These are phyloP conservation scores for Phytophthora constricta DNA, from an alignment of 352 stramenopile genomes.

Conservation along the genomic window DNA sequence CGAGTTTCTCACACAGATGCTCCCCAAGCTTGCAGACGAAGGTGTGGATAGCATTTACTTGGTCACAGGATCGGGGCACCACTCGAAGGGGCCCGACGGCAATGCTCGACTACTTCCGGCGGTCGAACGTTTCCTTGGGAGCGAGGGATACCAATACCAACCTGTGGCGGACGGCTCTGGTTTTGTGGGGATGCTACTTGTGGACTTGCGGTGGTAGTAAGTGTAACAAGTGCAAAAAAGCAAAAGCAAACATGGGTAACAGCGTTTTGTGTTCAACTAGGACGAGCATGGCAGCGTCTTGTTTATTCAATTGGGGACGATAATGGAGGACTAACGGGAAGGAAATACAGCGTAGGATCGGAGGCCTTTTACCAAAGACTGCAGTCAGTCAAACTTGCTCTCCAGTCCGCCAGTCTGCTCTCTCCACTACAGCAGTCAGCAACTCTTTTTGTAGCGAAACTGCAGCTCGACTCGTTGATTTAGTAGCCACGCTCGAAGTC, in stretches of 20 bases:
- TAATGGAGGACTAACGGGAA: too few relatives aligned
- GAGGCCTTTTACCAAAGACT: too few relatives aligned
- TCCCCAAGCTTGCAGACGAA: constrained; percentile 74
- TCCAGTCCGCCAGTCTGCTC: too few relatives aligned
- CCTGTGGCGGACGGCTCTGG: constrained; percentile 73
- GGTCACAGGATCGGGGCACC: constrained; percentile 83
- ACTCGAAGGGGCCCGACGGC: constrained; percentile 72
- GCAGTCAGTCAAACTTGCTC: too few relatives aligned
- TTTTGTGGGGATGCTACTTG: constrained; percentile 86
- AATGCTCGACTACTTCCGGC: constrained; percentile 78
- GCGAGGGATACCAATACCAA: constrained; percentile 79
- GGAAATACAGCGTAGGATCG: too few relatives aligned
- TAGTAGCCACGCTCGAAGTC: constrained; percentile 81
- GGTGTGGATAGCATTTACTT: constrained; percentile 80
- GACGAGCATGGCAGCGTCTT: too few relatives aligned
- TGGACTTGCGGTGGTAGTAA: constrained; percentile 80
- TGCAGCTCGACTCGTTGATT: not conserved
- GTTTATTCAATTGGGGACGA: too few relatives aligned
- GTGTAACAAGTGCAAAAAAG: constrained; percentile 21
- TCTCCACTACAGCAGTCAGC: not conserved
- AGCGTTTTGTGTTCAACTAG: constrained; percentile 26
- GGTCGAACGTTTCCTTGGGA: constrained; percentile 78
- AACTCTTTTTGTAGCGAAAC: not conserved
- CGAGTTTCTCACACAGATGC: constrained; percentile 76
- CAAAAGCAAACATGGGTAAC: constrained; percentile 25